Percentiles rank a stretch among this genome's conserved stretches.
phyloP scores from a whole-genome alignment of 768 basidiomycete species.

The Auricularia cornea region DNA sequence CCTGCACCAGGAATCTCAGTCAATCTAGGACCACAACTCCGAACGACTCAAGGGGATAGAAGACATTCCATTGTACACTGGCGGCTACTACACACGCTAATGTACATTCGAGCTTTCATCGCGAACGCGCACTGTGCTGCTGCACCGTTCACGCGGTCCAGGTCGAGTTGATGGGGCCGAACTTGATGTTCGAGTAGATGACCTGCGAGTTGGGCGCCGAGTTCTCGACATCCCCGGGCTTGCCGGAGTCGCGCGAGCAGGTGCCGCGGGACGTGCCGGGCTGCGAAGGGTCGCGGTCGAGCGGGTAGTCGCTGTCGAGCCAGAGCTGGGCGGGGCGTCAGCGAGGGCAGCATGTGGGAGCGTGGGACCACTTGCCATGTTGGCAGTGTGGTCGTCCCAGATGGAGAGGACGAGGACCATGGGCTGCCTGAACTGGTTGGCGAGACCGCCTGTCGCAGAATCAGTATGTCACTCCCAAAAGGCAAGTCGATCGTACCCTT shows the following conservation, averaged over 20 bases:
- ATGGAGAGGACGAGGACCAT: conserved; percentile 43
- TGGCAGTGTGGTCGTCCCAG: conserved; percentile 47
- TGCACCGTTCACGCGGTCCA: conserved; percentile 17
- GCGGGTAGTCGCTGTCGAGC: conserved; percentile 46
- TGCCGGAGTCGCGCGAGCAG: conserved; percentile 41
- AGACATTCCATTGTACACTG: background rate
- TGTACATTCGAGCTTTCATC: background rate
- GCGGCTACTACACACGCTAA: background rate
- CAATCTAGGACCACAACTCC: too few relatives aligned
- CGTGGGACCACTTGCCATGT: conserved; percentile 10
- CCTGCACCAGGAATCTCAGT: too few relatives aligned
- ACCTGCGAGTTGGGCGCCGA: conserved; percentile 33
- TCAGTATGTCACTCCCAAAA: conserved; percentile 12
- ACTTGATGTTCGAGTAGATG: conserved; percentile 48
- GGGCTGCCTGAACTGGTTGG: conserved; percentile 16
- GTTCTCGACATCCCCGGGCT: conserved; percentile 36
- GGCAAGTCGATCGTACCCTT: conserved; percentile 33
- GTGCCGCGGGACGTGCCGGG: conserved; percentile 41
- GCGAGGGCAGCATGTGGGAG: too few relatives aligned
- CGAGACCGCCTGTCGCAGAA: background rate
- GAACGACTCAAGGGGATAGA: too few relatives aligned
- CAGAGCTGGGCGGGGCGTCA: conserved; percentile 34
- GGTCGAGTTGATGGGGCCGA: conserved; percentile 42
- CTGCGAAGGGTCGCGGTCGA: conserved; percentile 21
- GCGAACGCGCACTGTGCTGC: background rate